Evolutionary conservation across 1,284 basidiomycete species (phyloP).

Genomic region (Jaminaea rosea): DNA sequence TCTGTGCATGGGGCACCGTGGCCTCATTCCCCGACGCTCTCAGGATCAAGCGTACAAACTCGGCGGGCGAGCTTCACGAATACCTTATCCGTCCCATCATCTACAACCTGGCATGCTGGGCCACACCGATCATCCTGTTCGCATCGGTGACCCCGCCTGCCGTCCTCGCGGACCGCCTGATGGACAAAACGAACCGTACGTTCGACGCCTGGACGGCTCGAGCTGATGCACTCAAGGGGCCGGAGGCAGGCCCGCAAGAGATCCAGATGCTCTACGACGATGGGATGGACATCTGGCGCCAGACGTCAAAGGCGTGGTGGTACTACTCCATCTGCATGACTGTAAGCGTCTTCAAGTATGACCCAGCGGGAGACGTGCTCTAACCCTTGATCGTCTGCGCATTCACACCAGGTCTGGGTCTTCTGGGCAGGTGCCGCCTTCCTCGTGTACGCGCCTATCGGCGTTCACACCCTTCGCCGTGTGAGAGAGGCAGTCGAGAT

Average conservation of each 20-base stretch:
- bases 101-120: background rate
- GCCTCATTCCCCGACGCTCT: background rate
- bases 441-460: background rate
- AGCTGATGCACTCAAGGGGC: background rate
- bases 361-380: too few species aligned
- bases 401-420: too few species aligned
- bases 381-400: too few species aligned
- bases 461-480: background rate
- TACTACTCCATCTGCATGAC: background rate
- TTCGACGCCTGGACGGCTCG: background rate
- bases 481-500: background rate
- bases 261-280: background rate
- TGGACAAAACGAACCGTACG: background rate
- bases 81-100: background rate
- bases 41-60: background rate
- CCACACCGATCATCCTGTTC: background rate
- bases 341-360: too few species aligned
- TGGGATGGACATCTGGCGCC: background rate
- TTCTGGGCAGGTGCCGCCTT: background rate
- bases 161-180: background rate
- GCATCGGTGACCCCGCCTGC: background rate
- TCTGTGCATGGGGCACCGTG: background rate
- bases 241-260: too few species aligned
- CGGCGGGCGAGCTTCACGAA: background rate
- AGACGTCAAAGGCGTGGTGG: background rate